Evolutionary conservation across 108 stramenopile genomes (phyloP).

Genomic region (Aureococcus anophagefferens): DNA sequence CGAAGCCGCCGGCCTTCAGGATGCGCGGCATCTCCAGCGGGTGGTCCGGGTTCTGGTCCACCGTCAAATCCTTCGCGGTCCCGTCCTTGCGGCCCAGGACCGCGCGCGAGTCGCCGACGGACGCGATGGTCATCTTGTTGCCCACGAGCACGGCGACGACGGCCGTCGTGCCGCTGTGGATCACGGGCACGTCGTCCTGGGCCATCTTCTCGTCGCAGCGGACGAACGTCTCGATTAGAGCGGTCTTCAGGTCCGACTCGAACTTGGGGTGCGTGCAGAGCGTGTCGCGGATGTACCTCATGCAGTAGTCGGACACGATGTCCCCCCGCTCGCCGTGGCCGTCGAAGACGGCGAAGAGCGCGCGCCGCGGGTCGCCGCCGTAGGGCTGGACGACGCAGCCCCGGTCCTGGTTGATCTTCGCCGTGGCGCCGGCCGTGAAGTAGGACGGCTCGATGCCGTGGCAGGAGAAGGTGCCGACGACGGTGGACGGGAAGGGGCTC

Average conservation of each 20-base stretch:
- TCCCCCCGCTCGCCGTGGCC: constrained; percentile 37
- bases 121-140: constrained; percentile 61
- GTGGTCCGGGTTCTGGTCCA: constrained; percentile 34
- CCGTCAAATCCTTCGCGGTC: constrained; percentile 35
- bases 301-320: constrained; percentile 18
- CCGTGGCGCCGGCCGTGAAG: background rate
- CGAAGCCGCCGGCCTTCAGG: constrained; percentile 28
- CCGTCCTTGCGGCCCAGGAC: constrained; percentile 25
- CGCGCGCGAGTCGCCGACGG: constrained; percentile 44
- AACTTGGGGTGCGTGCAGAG: constrained; percentile 4
- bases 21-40: constrained; percentile 38
- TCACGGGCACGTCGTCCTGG: constrained; percentile 75
- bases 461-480: background rate
- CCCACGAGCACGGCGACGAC: constrained; percentile 73
- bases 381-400: background rate
- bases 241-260: background rate
- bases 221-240: constrained; percentile 9
- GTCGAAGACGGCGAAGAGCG: constrained; percentile 80
- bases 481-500: background rate
- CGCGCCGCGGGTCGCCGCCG: constrained; percentile 21
- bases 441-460: background rate
- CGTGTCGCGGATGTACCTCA: background rate
- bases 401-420: background rate
- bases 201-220: constrained; percentile 13
- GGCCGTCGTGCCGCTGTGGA: constrained; percentile 88